Conservation (phyloP, 225 moss, liverwort and hornwort genomes). For the Climacium dendroides region DNA sequence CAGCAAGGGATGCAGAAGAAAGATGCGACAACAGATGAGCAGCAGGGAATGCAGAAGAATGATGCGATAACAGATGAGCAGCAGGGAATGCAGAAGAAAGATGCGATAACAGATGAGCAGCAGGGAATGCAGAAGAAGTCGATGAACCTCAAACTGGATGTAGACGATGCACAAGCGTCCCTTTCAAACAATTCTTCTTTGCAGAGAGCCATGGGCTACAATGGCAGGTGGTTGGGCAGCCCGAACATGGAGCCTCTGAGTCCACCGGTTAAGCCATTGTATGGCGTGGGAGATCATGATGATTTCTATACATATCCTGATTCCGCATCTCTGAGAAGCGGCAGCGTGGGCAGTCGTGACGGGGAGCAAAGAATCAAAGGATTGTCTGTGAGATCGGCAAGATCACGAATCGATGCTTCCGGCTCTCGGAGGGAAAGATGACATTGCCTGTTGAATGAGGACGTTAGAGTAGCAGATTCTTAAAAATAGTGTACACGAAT, state of each 20-base stretch:
- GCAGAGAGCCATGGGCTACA: background rate
- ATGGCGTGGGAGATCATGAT: background rate
- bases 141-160: constrained; percentile 4
- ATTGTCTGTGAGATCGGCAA: constrained; percentile 8
- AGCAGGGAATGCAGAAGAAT: background rate
- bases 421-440: background rate
- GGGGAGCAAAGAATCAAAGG: constrained; percentile 4
- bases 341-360: background rate
- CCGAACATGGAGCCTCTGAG: constrained; percentile 7
- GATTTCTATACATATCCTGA: background rate
- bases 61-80: background rate
- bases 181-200: background rate
- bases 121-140: background rate
- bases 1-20: background rate
- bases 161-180: background rate
- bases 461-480: background rate
- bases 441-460: background rate
- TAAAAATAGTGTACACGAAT: background rate
- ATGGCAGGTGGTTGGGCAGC: constrained; percentile 12
- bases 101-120: background rate
- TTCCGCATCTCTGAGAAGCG: background rate
- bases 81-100: background rate
- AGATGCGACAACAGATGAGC: background rate
- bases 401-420: background rate
- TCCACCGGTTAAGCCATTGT: background rate